phyloP scores from a whole-genome alignment of 148 eudicot species.

The Agrostemma githago region DNA sequence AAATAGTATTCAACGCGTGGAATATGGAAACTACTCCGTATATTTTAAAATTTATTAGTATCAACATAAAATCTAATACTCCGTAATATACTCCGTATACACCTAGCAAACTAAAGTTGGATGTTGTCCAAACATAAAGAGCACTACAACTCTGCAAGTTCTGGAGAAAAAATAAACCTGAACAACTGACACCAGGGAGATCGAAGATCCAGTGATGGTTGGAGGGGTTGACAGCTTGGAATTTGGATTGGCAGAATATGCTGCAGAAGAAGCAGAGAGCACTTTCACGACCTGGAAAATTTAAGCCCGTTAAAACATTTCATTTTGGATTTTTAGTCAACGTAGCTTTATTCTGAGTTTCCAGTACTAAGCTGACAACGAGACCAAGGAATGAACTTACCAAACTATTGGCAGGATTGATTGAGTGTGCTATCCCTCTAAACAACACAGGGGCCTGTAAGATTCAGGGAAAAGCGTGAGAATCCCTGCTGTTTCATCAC shows the following conservation, averaged over 20 bases:
- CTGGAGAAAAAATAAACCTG: conserved; percentile 33
- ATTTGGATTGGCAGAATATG: conserved; percentile 56
- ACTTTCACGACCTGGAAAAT: conserved; percentile 46
- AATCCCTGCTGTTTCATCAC: neutral
- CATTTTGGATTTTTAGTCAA: neutral
- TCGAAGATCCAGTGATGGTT: conserved; percentile 43
- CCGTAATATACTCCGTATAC: neutral
- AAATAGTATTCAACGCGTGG: neutral
- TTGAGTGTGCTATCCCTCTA: conserved; percentile 55
- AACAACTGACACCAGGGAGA: conserved; percentile 63
- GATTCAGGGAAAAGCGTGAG: conserved; percentile 10
- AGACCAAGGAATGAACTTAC: conserved; percentile 27
- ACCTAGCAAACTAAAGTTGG: neutral
- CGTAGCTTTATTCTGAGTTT: neutral
- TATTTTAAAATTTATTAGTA: too few species aligned
- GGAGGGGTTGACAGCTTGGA: conserved; percentile 49
- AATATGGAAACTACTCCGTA: neutral
- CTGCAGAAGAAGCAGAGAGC: conserved; percentile 63
- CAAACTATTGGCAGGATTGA: conserved; percentile 54
- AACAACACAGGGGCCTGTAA: conserved; percentile 65
- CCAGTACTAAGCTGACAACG: neutral
- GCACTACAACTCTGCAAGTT: neutral
- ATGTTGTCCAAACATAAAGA: conserved; percentile 4
- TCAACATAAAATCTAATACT: neutral
- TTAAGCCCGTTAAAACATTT: neutral